Evolutionary conservation across 1,284 basidiomycete genomes (phyloP).

Genomic region (Exobasidium cylindrosporum): DNA sequence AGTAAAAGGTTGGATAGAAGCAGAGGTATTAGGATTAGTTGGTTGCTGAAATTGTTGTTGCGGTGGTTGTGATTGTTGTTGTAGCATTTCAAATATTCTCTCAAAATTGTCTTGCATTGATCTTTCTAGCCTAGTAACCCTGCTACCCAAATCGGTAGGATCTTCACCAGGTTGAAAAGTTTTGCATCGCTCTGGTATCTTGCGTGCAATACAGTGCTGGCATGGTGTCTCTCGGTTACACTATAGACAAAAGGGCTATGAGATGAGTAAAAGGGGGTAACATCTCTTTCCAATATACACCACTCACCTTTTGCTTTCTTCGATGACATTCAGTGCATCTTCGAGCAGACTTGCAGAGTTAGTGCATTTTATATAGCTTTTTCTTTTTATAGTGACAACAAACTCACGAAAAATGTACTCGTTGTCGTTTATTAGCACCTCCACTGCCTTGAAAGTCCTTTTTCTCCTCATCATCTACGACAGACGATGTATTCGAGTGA

Average conservation of each 20-base stretch:
- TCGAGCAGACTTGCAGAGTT: not conserved
- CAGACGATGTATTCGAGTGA: not conserved
- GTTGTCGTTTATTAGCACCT: not conserved
- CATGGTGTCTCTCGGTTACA: constrained; percentile 47
- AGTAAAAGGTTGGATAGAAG: not conserved
- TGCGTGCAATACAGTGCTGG: constrained; percentile 50
- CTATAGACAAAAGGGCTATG: not conserved
- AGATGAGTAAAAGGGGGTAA: not conserved
- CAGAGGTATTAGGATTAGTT: not conserved
- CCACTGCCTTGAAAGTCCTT: not conserved
- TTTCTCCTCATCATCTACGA: not conserved
- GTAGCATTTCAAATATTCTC: not conserved
- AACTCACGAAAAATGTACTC: not conserved
- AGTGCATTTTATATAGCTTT: not conserved
- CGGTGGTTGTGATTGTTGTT: not conserved
- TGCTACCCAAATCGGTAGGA: constrained; percentile 34
- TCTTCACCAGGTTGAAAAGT: constrained; percentile 46
- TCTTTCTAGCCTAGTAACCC: constrained; percentile 37
- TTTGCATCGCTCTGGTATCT: constrained; percentile 49
- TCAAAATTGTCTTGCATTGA: constrained; percentile 18
- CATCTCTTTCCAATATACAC: constrained; percentile 16
- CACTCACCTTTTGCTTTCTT: constrained; percentile 39
- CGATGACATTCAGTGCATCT: constrained; percentile 51
- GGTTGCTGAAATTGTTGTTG: too few relatives aligned
- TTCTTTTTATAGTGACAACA: not conserved